phyloP scores from a whole-genome alignment of 176 grass and related monocot genomes.

The Avena insularis region DNA sequence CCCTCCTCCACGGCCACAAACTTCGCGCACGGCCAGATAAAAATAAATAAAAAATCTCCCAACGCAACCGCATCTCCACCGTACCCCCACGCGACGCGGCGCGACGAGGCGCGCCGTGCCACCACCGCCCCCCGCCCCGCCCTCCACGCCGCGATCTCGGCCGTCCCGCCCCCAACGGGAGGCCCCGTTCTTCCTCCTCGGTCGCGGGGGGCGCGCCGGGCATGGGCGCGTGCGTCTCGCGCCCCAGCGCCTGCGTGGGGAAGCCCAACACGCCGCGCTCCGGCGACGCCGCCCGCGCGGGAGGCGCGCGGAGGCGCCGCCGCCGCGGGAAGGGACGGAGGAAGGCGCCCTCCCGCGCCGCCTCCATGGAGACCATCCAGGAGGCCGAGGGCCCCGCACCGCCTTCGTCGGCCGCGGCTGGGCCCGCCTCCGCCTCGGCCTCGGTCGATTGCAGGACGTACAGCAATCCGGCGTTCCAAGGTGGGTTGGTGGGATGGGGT shows the following conservation, averaged over 20 bases:
- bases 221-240: conserved; percentile 72
- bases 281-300: conserved; percentile 28
- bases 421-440: neutral
- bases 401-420: neutral
- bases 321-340: conserved; percentile 16
- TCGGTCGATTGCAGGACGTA: conserved; percentile 47
- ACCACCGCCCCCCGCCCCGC: neutral
- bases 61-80: conserved; percentile 18
- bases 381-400: conserved; percentile 57
- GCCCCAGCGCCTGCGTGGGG: conserved; percentile 64
- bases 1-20: conserved; percentile 32
- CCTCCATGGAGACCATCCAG: conserved; percentile 90
- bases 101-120: neutral
- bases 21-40: neutral
- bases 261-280: conserved; percentile 61
- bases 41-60: conserved; percentile 26
- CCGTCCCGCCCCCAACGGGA: neutral
- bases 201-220: neutral
- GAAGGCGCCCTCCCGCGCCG: conserved; percentile 60
- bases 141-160: conserved; percentile 32
- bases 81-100: neutral
- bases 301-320: conserved; percentile 28
- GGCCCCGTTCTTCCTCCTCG: neutral
- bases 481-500: neutral
- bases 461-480: conserved; percentile 72